Base-by-base conservation (phyloP, 2,329 filamentous ascomycete species). In the Beauveria australis region DNA sequence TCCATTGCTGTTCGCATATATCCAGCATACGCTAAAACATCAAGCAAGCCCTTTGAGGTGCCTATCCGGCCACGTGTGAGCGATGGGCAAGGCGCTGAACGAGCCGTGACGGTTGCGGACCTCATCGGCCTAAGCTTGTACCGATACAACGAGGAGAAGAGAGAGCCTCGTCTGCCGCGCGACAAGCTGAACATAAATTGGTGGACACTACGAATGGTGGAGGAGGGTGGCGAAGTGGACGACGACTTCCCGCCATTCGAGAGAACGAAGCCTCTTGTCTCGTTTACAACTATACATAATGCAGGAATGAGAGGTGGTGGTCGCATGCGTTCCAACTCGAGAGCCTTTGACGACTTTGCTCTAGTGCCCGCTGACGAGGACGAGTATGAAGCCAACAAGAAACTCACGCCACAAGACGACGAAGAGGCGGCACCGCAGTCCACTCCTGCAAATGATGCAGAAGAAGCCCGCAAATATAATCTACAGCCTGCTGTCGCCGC, bases 231-330 rank as follows among this genome's bases (percentile, higher is more conserved):
- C 53, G 90, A 94, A 68, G 86, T 93, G 1, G 90, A 95, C 66
- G 89, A 91, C 65, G 91, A 94, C 68, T 94, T 94, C 65, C 89
- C 89, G 37, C 86, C 90, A 0, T 78, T 94, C 46, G 87, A 89
- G 61, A 81, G 90, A 41, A 90, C 84, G 24, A 89, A 88, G 67
- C 82, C 86, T 2, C 79, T 94, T n/a, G 84, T 83, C 6, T 86
- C 90, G 22, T 94, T 93, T 67, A 91, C 89, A 43, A 91, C 89
- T 7, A 89, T 88, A 63, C 92, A 93, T 70, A 92, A 91, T 69
- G 89, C 88, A 60, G 90, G 91, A 67, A 88, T 89, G 70, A 81
- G 85, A 59, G 87, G 79, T 47, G 76, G 79, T 9, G 81, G 78
- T 5, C 74, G 81, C 53, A 78, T 79, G 63, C 80, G 89, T 60